Evolutionary conservation across 441 rosid genomes (phyloP).

Genomic region (Gossypium lobatum): DNA sequence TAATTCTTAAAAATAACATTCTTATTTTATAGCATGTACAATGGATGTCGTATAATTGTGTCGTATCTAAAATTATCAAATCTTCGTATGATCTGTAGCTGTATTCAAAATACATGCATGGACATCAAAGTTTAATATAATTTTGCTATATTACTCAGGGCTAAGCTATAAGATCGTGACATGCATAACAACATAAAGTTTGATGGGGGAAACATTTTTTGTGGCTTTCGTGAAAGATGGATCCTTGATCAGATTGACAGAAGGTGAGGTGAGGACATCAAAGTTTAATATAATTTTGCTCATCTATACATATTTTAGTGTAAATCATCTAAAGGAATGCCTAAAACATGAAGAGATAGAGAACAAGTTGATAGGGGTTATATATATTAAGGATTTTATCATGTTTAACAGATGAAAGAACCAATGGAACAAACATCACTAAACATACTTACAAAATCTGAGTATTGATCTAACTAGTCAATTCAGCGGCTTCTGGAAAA

Average conservation of each 20-base stretch:
- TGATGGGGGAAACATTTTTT: not conserved
- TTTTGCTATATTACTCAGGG: not conserved
- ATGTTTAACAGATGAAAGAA: too few relatives aligned
- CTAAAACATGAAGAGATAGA: not conserved
- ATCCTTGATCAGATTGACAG: not conserved
- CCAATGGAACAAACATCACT: too few relatives aligned
- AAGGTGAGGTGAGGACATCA: not conserved
- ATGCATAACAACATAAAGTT: not conserved
- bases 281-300: not conserved
- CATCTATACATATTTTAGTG: not conserved
- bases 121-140: not conserved
- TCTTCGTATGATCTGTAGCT: not conserved
- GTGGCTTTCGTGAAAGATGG: not conserved
- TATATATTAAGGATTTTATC: too few relatives aligned
- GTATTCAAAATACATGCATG: not conserved
- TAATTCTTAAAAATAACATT: too few relatives aligned
- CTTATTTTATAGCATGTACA: too few relatives aligned
- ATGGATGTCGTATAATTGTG: too few relatives aligned
- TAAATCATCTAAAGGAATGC: not conserved
- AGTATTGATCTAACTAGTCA: too few relatives aligned
- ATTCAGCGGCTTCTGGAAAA: too few relatives aligned
- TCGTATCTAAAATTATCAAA: too few relatives aligned
- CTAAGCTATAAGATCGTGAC: not conserved
- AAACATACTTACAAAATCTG: too few relatives aligned
- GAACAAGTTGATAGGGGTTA: too few relatives aligned